Evolutionary conservation across 495 filamentous ascomycete species (phyloP), one percentile per base, ranked within the genome.

Genomic region (Talaromyces thailandensis): DNA sequence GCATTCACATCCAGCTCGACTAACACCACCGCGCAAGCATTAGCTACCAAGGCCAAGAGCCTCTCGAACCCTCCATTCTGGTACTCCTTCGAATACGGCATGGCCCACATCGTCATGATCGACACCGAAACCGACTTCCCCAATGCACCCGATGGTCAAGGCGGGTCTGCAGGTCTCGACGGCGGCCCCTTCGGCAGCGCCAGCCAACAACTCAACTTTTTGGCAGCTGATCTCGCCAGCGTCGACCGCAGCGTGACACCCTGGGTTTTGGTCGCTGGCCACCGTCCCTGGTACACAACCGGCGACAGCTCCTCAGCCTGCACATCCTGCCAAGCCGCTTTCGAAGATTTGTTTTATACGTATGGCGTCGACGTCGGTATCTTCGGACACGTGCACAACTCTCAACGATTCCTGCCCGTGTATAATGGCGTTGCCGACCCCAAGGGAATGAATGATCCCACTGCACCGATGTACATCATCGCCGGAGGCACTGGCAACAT

Each of bases 21-120:
- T 12, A 82, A 80, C 72, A 64, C 66, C 14, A 73, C 73, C 2
- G 82, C 82, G 0, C 73, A 73, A 26, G 60, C 73, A 16, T 71
- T 74, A 37, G 82, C 82, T 16, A 72, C 74, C 53, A 73, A 76
- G 63, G 84, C 84, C 3, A 66, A 71, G 5, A 48, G 62, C 26
- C 75, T 84, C 4, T 72, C 84, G 3, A 79, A 82, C 29, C 84
- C 84, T 1, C 84, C 84, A 0, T 86, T 86, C 72, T 86, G 83
- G 83, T 86, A 84, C 69, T 84, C 82, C 0, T 86, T 86, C 69
- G 82, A 86, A 56, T 84, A 85, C 71, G 83, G 83, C 64, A 81
- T 84, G 77, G 75, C 75, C 6, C 83, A 86, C 70, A 68, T 82
- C 57, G 70, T 76, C 40, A 81, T 82, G 80, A 76, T 84, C 68